Conservation (phyloP, 495 filamentous ascomycete genomes). For the Jackrogersella multiformis region DNA sequence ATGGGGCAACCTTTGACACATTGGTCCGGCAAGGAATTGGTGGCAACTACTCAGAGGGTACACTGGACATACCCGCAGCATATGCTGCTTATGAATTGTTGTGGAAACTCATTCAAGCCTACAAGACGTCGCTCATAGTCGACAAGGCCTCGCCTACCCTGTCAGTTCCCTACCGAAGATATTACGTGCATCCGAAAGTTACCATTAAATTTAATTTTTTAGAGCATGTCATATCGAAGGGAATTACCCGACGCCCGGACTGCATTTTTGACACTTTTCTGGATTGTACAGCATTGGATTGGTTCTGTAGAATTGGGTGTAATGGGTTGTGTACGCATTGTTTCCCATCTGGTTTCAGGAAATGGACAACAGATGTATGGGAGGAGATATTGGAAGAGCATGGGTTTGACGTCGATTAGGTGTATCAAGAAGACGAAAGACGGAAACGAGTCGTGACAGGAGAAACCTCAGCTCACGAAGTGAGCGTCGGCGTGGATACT, state of each 20-base stretch:
- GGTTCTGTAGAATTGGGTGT: too few relatives aligned
- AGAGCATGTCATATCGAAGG: constrained; percentile 14
- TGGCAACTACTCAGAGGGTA: background rate
- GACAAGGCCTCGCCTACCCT: background rate
- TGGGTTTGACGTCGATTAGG: constrained; percentile 22
- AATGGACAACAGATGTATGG: too few relatives aligned
- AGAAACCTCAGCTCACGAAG: constrained; percentile 25
- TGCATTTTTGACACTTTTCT: constrained; percentile 9
- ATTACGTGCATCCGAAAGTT: background rate
- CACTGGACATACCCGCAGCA: background rate
- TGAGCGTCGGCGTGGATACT: background rate
- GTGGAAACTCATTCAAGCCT: background rate
- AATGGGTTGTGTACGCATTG: too few relatives aligned
- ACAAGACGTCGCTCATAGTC: background rate
- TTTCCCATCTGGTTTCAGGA: too few relatives aligned
- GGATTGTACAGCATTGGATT: background rate
- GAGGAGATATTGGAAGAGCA: constrained; percentile 14
- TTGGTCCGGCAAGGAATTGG: constrained; percentile 2
- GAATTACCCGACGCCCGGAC: constrained; percentile 8
- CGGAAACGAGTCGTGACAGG: constrained; percentile 1
- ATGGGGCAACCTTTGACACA: background rate
- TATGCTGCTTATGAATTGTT: background rate
- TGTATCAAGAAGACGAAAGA: constrained; percentile 17
- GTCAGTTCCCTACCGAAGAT: background rate
- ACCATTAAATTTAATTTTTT: background rate